Evolutionary conservation across 2,329 filamentous ascomycete species (phyloP), one percentile per base, ranked within the genome.

Genomic region (Apiospora saccharicola): DNA sequence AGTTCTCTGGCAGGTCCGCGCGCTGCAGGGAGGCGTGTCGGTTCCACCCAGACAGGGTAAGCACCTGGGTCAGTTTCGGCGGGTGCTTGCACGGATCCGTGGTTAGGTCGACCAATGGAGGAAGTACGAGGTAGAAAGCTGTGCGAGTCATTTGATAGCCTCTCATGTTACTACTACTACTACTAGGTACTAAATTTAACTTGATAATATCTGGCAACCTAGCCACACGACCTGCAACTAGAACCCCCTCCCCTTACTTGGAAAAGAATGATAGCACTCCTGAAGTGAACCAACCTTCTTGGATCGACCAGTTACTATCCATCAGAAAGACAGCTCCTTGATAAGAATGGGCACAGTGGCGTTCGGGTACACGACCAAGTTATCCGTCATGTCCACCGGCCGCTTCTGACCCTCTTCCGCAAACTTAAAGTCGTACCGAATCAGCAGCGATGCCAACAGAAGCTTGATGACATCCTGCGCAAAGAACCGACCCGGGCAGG

Each of bases 401-500:
- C 37, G 30, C 53, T 53, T 71, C 22, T 71, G 70, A 1, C 53
- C 47, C 49, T 71, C 13, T 34, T 69, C 67, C 10, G 24, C 4
- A 34, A 30, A 72, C 51, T 69, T 68, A 47, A 72, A 70, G 12
- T 72, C 71, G 49, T 70, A 72, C 7, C 47, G 44, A 4, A 44
- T 57, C 13, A 72, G 13, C 22, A 72, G 46, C 22, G 41, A 34
- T 10, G 46, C 46, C 3, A 72, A 37, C 26, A 72, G 19, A n/a
- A 72, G 26, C 49, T 72, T 72, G 47, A 72, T 70, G 14, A 61
- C 44, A 14, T 69, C 67, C 37, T 61, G 64, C 14, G 71, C 71
- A 34, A 70, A 70, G 37, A 53, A 53, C 7, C 49, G 49, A 4
- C 49, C 49, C 0, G 49, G 49, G 13, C 49, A 53, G 1, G 49